Evolutionary conservation across 176 grass and related monocot species (phyloP).

Genomic region (Poa annua): DNA sequence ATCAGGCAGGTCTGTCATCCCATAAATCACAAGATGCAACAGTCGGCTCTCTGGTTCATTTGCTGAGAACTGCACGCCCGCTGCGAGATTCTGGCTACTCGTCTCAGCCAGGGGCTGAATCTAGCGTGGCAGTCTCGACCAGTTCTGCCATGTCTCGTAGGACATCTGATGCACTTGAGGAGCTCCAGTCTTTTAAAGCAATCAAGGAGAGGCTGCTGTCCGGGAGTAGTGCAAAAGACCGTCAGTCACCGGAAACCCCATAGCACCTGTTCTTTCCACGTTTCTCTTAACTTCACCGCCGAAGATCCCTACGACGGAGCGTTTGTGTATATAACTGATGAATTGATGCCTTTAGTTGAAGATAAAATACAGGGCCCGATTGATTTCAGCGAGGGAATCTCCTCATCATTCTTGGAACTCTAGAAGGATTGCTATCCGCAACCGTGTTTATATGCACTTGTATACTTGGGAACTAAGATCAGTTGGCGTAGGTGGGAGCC

Average conservation of each 20-base stretch:
- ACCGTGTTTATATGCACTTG: conserved; percentile 46
- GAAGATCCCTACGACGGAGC: not conserved
- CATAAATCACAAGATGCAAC: conserved; percentile 89
- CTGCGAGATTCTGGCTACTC: conserved; percentile 66
- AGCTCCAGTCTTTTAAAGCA: conserved; percentile 70
- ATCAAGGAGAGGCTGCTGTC: conserved; percentile 69
- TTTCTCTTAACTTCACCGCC: conserved; percentile 22
- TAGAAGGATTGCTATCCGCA: not conserved
- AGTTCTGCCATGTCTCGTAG: conserved; percentile 61
- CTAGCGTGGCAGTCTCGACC: conserved; percentile 45
- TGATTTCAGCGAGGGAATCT: conserved; percentile 43
- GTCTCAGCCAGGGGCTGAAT: conserved; percentile 56
- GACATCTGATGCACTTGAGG: conserved; percentile 71
- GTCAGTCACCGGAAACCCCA: conserved; percentile 38
- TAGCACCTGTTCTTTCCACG: conserved; percentile 39
- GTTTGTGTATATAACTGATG: conserved; percentile 52
- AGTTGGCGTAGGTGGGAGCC: conserved; percentile 40
- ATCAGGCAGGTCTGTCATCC: conserved; percentile 53
- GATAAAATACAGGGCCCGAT: conserved; percentile 34
- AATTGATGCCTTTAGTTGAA: conserved; percentile 42
- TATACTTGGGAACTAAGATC: conserved; percentile 39
- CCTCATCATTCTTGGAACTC: conserved; percentile 37
- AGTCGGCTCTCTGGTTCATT: conserved; percentile 76
- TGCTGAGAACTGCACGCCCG: conserved; percentile 60
- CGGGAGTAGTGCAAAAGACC: conserved; percentile 47